Evolutionary conservation across 495 filamentous ascomycete species (phyloP).

Genomic region (Trichoderma asperelloides): DNA sequence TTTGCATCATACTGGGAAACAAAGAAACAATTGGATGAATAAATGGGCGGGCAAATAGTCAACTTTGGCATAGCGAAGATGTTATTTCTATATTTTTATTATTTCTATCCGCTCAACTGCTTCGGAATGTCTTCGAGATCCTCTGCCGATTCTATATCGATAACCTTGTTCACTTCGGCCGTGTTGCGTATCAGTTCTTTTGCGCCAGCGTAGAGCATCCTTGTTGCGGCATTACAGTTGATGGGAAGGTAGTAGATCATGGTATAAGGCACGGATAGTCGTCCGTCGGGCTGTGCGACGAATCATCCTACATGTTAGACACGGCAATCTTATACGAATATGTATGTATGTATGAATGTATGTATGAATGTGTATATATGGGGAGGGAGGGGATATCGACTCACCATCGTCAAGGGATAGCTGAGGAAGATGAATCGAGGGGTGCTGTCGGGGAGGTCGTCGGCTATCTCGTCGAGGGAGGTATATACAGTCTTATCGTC

Average conservation of each 20-base stretch:
- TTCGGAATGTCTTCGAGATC: slow-evolving; percentile 67
- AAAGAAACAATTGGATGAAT: neutral
- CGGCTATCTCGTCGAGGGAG: slow-evolving; percentile 65
- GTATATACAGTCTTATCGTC: slow-evolving; percentile 64
- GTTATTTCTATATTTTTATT: neutral
- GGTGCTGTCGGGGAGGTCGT: slow-evolving; percentile 87
- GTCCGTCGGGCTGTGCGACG: slow-evolving; percentile 31
- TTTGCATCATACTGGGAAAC: neutral
- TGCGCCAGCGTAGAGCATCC: slow-evolving; percentile 92
- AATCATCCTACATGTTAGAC: neutral
- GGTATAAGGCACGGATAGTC: slow-evolving; percentile 63
- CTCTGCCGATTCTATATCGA: slow-evolving; percentile 69
- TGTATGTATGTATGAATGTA: neutral
- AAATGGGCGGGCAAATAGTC: neutral
- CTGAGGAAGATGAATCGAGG: slow-evolving; percentile 85
- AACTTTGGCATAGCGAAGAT: neutral
- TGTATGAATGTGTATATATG: neutral
- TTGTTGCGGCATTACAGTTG: slow-evolving; percentile 71
- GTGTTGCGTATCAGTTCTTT: slow-evolving; percentile 92
- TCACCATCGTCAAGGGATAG: slow-evolving; percentile 76
- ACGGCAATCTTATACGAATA: too few species aligned
- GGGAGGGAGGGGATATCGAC: slow-evolving; percentile 13
- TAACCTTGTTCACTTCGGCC: slow-evolving; percentile 70
- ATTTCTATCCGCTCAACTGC: slow-evolving; percentile 34
- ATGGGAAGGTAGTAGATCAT: slow-evolving; percentile 87